These are phyloP conservation scores for Pisolithus marmoratus DNA, from an alignment of 768 basidiomycete genomes.

Conservation along the genomic window DNA sequence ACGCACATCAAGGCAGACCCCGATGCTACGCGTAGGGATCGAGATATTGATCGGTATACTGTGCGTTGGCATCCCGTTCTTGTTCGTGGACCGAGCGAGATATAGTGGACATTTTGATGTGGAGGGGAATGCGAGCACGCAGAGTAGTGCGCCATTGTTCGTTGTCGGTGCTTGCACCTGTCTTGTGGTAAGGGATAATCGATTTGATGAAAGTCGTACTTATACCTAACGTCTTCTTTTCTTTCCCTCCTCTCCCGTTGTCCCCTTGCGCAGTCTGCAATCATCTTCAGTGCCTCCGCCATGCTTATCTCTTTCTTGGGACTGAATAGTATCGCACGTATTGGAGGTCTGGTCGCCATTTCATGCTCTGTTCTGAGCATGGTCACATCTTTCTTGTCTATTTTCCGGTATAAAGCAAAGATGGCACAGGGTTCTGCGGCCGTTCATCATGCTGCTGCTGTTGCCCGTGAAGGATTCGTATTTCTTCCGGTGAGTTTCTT, in stretches of 20 bases:
- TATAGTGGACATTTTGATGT: slow-evolving; percentile 49
- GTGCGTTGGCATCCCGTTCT: slow-evolving; percentile 75
- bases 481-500: slow-evolving; percentile 37
- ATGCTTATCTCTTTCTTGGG: slow-evolving; percentile 78
- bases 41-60: slow-evolving; percentile 59
- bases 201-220: slow-evolving; percentile 9
- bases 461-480: slow-evolving; percentile 52
- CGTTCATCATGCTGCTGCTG: slow-evolving; percentile 28
- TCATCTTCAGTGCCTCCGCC: slow-evolving; percentile 75
- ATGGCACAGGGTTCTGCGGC: slow-evolving; percentile 45
- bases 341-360: slow-evolving; percentile 62
- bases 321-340: slow-evolving; percentile 55
- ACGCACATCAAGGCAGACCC: slow-evolving; percentile 22
- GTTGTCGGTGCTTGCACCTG: slow-evolving; percentile 61
- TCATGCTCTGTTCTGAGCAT: slow-evolving; percentile 66
- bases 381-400: slow-evolving; percentile 59
- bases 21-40: slow-evolving; percentile 44
- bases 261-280: slow-evolving; percentile 53
- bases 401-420: slow-evolving; percentile 67
- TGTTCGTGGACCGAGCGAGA: slow-evolving; percentile 54
- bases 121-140: slow-evolving; percentile 40
- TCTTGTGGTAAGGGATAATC: slow-evolving; percentile 45
- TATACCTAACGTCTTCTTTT: slow-evolving; percentile 10
- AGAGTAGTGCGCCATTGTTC: slow-evolving; percentile 51
- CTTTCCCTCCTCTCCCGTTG: no score